Conservation (phyloP, 129 eudicot species). For the Lactuca sativa region DNA sequence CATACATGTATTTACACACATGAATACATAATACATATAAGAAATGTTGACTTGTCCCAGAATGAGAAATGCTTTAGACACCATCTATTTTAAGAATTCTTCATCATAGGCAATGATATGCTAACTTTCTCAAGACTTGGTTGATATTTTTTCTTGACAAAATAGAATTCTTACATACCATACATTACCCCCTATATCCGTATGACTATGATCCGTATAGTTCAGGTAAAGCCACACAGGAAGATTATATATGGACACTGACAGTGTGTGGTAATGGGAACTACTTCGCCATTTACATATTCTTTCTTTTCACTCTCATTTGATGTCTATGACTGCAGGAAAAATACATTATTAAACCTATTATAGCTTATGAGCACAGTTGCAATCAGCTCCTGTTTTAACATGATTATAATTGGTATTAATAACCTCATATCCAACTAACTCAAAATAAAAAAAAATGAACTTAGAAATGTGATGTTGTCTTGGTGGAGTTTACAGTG, state of each 20-base stretch:
- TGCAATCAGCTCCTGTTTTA: background rate
- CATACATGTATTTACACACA: background rate
- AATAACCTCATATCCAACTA: slow-evolving; percentile 5
- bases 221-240: no score
- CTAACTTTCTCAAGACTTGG: background rate
- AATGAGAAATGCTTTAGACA: background rate
- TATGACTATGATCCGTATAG: no score
- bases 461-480: background rate
- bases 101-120: slow-evolving; percentile 2
- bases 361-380: slow-evolving; percentile 1
- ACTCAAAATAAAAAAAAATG: background rate
- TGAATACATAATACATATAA: no score
- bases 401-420: background rate
- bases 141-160: background rate
- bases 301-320: slow-evolving; percentile 2
- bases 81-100: background rate
- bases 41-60: background rate
- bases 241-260: no score
- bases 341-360: background rate
- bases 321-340: slow-evolving; percentile 19
- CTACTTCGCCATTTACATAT: background rate
- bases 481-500: background rate
- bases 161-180: background rate
- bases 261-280: no score
- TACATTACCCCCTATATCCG: no score